Base-by-base conservation (phyloP, 306 rosid genomes). In the Vigna nakashimae region DNA sequence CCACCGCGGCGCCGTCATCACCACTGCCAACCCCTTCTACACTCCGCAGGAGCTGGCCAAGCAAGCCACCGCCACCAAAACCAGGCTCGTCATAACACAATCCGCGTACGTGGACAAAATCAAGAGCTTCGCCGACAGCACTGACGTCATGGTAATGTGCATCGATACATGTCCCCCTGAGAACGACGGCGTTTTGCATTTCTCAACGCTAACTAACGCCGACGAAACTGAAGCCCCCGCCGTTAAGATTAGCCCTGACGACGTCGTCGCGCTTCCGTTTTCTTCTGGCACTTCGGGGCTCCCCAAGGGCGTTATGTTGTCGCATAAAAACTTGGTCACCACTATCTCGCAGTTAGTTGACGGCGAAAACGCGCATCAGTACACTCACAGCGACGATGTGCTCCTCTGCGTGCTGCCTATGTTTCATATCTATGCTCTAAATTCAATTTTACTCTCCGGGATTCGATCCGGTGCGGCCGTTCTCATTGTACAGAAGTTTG, bases 231-330 rank as follows among this genome's bases (percentile, higher is more conserved):
- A 84, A 1, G 77, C 59, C 13, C 94, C 97, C 0, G 87, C 77
- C 0, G 90, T 90, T 11, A 82, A 91, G 57, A 83, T 93, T 26
- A 74, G 13, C 22, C 87, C 93, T 0, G 87, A 91, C 74, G 97
- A 91, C 80, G 81, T 90, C 17, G 96, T 91, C 10, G 98, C 97
- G 32, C 69, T 93, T 5, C 97, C 96, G 0, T 93, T 87, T 50
- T 93, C 97, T 0, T 93, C 98, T 0, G 98, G 97, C 0, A 93
- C 98, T 0, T 90, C 96, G 0, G 97, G 98, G 5, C 77, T 91
- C 0, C 96, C 97, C 0, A 93, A 93, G 34, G 97, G 98, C 0
- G 98, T 91, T 6, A 85, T 91, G 96, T 22, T 93, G n/a, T 90
- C 94, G 0, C 98, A 93, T 69, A 76, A 59, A 53, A 89, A 83